phyloP scores from a whole-genome alignment of 2,329 filamentous ascomycete genomes.

The Pleurostoma richardsiae region DNA sequence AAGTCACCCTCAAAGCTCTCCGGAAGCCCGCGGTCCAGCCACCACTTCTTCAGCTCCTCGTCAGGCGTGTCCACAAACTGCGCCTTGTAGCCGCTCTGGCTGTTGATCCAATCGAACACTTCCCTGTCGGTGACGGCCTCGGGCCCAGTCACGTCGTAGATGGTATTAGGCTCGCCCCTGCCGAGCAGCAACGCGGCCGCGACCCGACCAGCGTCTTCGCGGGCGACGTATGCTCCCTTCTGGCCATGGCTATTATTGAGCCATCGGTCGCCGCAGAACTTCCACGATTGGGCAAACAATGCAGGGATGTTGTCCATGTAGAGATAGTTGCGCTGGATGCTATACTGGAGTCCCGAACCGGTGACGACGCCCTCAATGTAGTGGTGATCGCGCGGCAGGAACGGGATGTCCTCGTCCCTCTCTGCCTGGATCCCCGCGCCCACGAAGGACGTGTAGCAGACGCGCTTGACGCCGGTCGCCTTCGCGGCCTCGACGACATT shows the following conservation, averaged over 20 bases:
- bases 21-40: constrained; percentile 9
- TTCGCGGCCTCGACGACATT: constrained; percentile 21
- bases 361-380: constrained; percentile 22
- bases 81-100: constrained; percentile 10
- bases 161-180: constrained; percentile 24
- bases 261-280: constrained; percentile 13
- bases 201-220: constrained; percentile 26
- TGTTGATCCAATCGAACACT: constrained; percentile 1
- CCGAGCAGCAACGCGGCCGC: constrained; percentile 21
- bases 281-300: constrained; percentile 10
- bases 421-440: constrained; percentile 31
- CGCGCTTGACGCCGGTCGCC: constrained; percentile 23
- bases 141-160: constrained; percentile 28
- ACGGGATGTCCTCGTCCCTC: constrained; percentile 23
- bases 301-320: constrained; percentile 13
- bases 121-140: constrained; percentile 13
- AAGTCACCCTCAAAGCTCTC: constrained; percentile 9
- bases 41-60: constrained; percentile 3
- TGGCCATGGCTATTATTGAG: constrained; percentile 21
- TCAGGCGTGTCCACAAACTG: constrained; percentile 2
- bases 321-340: constrained; percentile 15
- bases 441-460: constrained; percentile 29
- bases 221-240: constrained; percentile 28
- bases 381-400: constrained; percentile 26
- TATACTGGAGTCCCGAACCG: constrained; percentile 21